These are phyloP conservation scores for Salix suchowensis DNA, from an alignment of 345 rosid species.

Conservation along the genomic window DNA sequence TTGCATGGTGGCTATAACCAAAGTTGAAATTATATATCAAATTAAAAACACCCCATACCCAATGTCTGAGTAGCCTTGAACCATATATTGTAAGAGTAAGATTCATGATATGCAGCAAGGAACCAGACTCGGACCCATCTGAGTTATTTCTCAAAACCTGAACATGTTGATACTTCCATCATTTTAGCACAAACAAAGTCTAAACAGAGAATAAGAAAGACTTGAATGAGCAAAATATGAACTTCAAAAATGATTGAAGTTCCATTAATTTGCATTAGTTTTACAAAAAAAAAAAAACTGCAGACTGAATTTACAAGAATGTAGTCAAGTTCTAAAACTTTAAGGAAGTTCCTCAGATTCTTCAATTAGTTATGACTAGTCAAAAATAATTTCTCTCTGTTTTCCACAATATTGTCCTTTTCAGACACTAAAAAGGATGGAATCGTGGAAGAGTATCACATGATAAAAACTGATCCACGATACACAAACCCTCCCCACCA, in stretches of 20 bases:
- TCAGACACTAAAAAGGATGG: too few relatives aligned
- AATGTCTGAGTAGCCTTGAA: conserved; percentile 81
- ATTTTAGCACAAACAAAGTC: conserved; percentile 9
- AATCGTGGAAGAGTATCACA: background rate
- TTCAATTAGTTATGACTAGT: too few relatives aligned
- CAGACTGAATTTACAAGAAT: too few relatives aligned
- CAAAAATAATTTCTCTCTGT: too few relatives aligned
- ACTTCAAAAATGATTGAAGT: background rate
- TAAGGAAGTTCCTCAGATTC: too few relatives aligned
- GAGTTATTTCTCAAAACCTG: conserved; percentile 78
- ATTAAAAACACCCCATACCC: conserved; percentile 53
- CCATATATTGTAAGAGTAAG: conserved; percentile 75
- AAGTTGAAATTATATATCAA: conserved; percentile 4
- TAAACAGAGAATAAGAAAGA: background rate
- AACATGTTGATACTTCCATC: conserved; percentile 1
- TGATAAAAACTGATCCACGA: background rate
- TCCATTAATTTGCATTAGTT: too few relatives aligned
- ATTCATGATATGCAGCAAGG: conserved; percentile 70
- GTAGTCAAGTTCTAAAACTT: too few relatives aligned
- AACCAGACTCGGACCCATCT: conserved; percentile 78
- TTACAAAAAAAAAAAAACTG: too few relatives aligned
- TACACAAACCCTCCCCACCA: background rate
- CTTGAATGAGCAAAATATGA: background rate
- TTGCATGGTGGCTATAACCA: background rate
- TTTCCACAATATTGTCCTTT: too few relatives aligned